These are phyloP conservation scores for Capronia americana DNA, from an alignment of 2,329 filamentous ascomycete genomes.

Conservation along the genomic window DNA sequence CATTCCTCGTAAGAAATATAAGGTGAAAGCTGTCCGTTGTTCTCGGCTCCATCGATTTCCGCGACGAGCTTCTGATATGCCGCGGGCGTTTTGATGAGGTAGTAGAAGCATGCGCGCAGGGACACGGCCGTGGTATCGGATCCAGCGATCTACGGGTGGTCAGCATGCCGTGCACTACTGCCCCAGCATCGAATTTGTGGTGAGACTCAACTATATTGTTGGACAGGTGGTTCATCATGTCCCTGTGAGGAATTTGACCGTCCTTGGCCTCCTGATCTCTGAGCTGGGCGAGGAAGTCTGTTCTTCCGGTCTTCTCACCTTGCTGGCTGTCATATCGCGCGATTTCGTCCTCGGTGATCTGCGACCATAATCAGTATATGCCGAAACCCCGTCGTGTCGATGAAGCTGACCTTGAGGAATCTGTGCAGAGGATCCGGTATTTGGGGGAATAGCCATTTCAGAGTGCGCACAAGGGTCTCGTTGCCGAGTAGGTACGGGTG, in stretches of 20 bases:
- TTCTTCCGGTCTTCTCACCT: constrained; percentile 18
- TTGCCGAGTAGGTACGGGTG: constrained; percentile 24
- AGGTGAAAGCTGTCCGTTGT: constrained; percentile 11
- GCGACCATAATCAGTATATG: neutral
- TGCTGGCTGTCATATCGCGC: constrained; percentile 21
- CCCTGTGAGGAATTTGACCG: constrained; percentile 15
- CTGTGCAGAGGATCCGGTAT: constrained; percentile 20
- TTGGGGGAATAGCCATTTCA: constrained; percentile 9
- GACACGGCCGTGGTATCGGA: constrained; percentile 80
- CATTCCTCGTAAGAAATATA: constrained; percentile 25
- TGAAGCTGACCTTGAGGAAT: constrained; percentile 19
- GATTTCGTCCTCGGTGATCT: constrained; percentile 31
- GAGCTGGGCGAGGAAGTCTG: constrained; percentile 30
- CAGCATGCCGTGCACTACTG: neutral
- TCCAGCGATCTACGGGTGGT: constrained; percentile 57
- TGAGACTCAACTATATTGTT: constrained; percentile 24
- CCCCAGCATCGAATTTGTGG: neutral
- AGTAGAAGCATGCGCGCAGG: constrained; percentile 74
- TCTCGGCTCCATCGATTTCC: constrained; percentile 28
- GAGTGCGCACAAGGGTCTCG: constrained; percentile 1
- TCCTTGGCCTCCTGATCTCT: constrained; percentile 27
- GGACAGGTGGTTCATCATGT: constrained; percentile 32
- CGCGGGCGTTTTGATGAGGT: constrained; percentile 68
- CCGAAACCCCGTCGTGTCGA: no score
- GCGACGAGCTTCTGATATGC: constrained; percentile 20